These are phyloP conservation scores for Phaeosphaeriaceae sp. DNA, from an alignment of 2,329 filamentous ascomycete genomes.

Conservation along the genomic window DNA sequence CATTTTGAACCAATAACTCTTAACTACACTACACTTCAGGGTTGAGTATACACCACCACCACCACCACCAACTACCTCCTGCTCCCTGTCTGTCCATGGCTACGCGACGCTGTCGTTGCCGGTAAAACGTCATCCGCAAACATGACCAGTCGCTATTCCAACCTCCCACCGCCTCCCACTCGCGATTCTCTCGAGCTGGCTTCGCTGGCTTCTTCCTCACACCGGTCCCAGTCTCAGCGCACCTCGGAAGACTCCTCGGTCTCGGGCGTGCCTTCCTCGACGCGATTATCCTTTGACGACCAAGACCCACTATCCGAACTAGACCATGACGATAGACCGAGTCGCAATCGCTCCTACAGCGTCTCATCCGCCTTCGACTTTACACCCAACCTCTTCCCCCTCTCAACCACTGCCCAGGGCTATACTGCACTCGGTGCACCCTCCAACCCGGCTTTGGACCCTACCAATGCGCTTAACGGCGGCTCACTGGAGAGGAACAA, in stretches of 20 bases:
- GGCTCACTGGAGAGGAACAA: constrained; percentile 94
- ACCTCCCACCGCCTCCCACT: constrained; percentile 50
- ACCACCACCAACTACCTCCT: background rate
- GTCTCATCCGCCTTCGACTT: constrained; percentile 95
- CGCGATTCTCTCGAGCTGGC: constrained; percentile 97
- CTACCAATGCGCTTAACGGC: constrained; percentile 67
- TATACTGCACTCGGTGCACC: constrained; percentile 88
- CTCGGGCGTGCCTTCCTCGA: constrained; percentile 90
- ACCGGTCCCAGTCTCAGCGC: constrained; percentile 66
- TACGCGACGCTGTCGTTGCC: constrained; percentile 13
- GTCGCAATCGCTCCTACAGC: constrained; percentile 76
- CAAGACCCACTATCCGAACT: constrained; percentile 73
- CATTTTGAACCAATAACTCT: constrained; percentile 11
- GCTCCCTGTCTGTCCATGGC: constrained; percentile 32
- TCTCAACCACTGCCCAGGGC: constrained; percentile 77
- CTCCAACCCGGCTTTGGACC: constrained; percentile 61
- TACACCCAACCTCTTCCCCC: constrained; percentile 86
- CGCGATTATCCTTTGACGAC: constrained; percentile 84
- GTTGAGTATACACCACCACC: background rate
- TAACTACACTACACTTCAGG: background rate
- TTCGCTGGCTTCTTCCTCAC: constrained; percentile 86
- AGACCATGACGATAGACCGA: constrained; percentile 55
- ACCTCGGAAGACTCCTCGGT: constrained; percentile 75
- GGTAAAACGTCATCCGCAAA: constrained; percentile 28
- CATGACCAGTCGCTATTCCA: constrained; percentile 49